These are phyloP conservation scores for Fraxinus velutina DNA, from an alignment of 305 asterid species.

Conservation along the genomic window DNA sequence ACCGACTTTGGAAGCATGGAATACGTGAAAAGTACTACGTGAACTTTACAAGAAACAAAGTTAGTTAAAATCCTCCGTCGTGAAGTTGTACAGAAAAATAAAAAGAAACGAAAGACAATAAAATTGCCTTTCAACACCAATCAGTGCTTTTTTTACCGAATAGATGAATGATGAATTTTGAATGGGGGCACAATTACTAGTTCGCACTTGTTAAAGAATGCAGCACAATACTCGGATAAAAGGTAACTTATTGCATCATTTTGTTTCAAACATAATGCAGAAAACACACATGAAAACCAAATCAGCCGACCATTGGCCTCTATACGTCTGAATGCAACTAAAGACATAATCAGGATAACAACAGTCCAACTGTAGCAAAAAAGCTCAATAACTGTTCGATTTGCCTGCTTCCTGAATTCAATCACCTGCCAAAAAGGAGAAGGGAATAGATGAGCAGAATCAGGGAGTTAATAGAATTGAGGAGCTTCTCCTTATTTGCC, in stretches of 20 bases:
- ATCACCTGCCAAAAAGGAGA: neutral
- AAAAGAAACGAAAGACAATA: neutral
- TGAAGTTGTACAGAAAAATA: neutral
- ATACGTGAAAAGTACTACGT: neutral
- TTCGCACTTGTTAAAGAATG: neutral
- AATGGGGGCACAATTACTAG: neutral
- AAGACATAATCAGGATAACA: conserved; percentile 20
- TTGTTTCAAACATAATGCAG: conserved; percentile 15
- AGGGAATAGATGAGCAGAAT: neutral
- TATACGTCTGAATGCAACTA: conserved; percentile 18
- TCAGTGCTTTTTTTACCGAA: neutral
- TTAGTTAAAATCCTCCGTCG: neutral
- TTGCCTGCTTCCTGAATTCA: conserved; percentile 5
- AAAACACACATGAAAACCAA: conserved; percentile 20
- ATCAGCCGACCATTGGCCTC: conserved; percentile 23
- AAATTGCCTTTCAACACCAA: neutral
- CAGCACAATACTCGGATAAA: neutral
- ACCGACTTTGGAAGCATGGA: neutral
- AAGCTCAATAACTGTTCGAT: conserved; percentile 28
- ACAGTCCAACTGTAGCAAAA: conserved; percentile 17
- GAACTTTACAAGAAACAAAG: no score
- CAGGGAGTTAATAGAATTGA: neutral
- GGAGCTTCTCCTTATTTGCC: neutral
- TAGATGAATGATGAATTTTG: neutral
- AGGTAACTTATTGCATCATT: conserved; percentile 22